These are phyloP conservation scores for Trifolium repens DNA, from an alignment of 306 rosid species.

Conservation along the genomic window DNA sequence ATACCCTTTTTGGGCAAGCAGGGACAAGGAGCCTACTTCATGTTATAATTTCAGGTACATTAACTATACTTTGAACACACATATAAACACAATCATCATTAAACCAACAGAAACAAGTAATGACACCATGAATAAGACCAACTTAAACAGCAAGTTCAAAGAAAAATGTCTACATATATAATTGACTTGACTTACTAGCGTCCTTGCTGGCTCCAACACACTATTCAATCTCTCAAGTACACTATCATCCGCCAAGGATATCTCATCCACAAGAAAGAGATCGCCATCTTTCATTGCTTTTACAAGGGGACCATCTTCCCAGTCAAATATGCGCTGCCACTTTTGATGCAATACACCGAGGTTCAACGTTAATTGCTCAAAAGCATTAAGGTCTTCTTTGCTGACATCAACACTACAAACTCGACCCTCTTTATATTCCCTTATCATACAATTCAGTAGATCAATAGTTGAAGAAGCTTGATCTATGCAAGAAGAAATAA, in stretches of 20 bases:
- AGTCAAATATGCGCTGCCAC: slow-evolving; percentile 88
- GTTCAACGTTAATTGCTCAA: slow-evolving; percentile 51
- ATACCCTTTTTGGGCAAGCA: neutral
- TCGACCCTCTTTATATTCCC: slow-evolving; percentile 51
- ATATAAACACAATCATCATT: slow-evolving; percentile 1
- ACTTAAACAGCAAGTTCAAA: slow-evolving; percentile 22
- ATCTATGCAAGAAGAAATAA: slow-evolving; percentile 72
- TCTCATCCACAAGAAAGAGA: slow-evolving; percentile 88
- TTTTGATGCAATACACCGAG: slow-evolving; percentile 66
- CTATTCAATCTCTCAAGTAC: slow-evolving; percentile 97
- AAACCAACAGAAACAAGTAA: slow-evolving; percentile 10
- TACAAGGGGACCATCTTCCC: slow-evolving; percentile 97
- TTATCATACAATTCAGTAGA: slow-evolving; percentile 53
- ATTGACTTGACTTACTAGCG: slow-evolving; percentile 57
- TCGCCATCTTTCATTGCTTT: slow-evolving; percentile 89
- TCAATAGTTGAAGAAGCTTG: slow-evolving; percentile 64
- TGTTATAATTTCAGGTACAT: neutral
- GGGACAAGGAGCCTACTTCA: neutral
- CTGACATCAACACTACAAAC: slow-evolving; percentile 43
- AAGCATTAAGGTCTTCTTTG: slow-evolving; percentile 46
- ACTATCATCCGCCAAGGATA: slow-evolving; percentile 97
- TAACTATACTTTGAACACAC: neutral
- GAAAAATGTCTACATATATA: neutral
- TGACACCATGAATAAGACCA: neutral
- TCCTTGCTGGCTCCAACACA: slow-evolving; percentile 93